Percentiles rank a stretch among this genome's conserved stretches.
Conservation (phyloP, 768 basidiomycete species). For the Lactifluus piperatus region DNA sequence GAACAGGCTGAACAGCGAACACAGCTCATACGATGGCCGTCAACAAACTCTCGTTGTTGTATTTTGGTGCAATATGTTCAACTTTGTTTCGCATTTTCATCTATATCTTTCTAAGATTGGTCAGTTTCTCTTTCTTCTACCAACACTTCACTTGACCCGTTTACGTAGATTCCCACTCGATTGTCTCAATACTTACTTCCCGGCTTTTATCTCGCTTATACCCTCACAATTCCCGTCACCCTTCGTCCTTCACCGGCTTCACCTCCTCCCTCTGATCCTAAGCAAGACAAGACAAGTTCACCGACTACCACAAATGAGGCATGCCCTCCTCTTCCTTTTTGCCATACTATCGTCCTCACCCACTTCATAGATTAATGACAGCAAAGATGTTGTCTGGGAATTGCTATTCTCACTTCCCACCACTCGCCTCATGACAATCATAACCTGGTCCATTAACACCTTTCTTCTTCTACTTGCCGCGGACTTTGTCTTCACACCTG, state of each 20-base stretch:
- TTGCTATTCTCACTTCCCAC: constrained; percentile 30
- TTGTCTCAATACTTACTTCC: constrained; percentile 29
- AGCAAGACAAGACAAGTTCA: not conserved
- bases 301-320: not conserved
- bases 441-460: constrained; percentile 33
- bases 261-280: not conserved
- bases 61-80: constrained; percentile 23
- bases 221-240: constrained; percentile 16
- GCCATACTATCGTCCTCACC: constrained; percentile 16
- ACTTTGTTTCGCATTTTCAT: constrained; percentile 35
- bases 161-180: not conserved
- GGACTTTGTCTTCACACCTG: constrained; percentile 50
- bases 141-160: not conserved
- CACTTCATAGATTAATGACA: not conserved
- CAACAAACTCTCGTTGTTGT: not conserved
- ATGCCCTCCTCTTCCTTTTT: constrained; percentile 31
- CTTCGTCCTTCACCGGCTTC: not conserved
- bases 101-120: constrained; percentile 46
- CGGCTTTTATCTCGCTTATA: constrained; percentile 9
- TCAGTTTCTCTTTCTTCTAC: constrained; percentile 23
- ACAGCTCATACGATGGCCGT: too few relatives aligned
- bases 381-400: constrained; percentile 18
- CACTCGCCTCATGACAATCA: constrained; percentile 19
- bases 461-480: constrained; percentile 28
- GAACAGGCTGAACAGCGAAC: too few relatives aligned